Evolutionary conservation across 2,329 filamentous ascomycete genomes (phyloP).

Genomic region (Calonectria crousiana): DNA sequence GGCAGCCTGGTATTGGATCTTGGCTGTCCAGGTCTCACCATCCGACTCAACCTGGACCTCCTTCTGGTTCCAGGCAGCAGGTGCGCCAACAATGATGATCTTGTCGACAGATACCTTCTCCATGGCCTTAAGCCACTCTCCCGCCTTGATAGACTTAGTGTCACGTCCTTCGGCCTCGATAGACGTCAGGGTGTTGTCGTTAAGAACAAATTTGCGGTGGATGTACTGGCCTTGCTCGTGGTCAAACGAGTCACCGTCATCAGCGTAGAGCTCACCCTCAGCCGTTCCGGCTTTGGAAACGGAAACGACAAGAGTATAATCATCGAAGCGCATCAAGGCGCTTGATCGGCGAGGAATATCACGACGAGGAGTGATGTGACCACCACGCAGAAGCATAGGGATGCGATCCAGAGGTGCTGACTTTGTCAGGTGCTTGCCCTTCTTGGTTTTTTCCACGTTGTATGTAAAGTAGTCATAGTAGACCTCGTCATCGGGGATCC

Average conservation of each 20-base stretch:
- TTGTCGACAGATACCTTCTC: conserved; percentile 83
- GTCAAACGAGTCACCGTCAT: conserved; percentile 95
- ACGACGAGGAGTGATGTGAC: conserved; percentile 90
- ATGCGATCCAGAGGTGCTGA: conserved; percentile 86
- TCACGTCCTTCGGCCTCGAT: conserved; percentile 72
- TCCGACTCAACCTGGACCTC: conserved; percentile 68
- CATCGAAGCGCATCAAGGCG: conserved; percentile 92
- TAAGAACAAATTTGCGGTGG: conserved; percentile 82
- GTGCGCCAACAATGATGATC: conserved; percentile 85
- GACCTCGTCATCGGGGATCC: conserved; percentile 87
- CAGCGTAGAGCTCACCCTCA: conserved; percentile 86
- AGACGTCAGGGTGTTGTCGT: conserved; percentile 72
- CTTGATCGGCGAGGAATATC: conserved; percentile 89
- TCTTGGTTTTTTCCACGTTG: conserved; percentile 75
- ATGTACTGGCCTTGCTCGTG: conserved; percentile 89
- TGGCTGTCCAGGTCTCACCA: conserved; percentile 66
- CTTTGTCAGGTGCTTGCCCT: conserved; percentile 77
- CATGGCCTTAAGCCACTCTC: conserved; percentile 85
- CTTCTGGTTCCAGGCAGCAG: conserved; percentile 75
- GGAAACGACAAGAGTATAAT: conserved; percentile 87
- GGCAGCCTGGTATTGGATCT: conserved; percentile 70
- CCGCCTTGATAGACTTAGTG: conserved; percentile 66
- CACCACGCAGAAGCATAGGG: conserved; percentile 91
- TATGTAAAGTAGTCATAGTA: conserved; percentile 98
- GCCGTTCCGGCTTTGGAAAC: conserved; percentile 73